Conservation (phyloP, 2,329 filamentous ascomycete species). For the Colletotrichum gloeosporioides region DNA sequence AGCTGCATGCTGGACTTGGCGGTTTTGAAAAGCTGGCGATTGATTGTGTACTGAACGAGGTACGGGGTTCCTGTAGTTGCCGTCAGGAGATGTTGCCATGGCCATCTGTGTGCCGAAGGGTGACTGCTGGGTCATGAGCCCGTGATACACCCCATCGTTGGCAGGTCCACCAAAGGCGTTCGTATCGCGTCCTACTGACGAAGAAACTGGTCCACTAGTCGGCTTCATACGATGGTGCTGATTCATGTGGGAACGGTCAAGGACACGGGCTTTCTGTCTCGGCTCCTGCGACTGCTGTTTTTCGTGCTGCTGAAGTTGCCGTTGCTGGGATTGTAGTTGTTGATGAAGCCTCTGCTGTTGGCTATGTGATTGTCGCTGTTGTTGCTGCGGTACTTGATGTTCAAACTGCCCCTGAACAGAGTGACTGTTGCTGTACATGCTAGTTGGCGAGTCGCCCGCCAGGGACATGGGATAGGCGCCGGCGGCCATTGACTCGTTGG, state of each 20-base stretch:
- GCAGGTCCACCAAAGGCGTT: not conserved
- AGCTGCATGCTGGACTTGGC: not conserved
- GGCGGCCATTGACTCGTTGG: not conserved
- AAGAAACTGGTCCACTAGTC: not conserved
- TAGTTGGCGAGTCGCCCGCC: not conserved
- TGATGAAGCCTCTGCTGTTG: not conserved
- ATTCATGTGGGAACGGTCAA: not conserved
- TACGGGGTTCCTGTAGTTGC: not conserved
- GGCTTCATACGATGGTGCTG: conserved; percentile 18
- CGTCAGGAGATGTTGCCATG: not conserved
- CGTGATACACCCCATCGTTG: not conserved
- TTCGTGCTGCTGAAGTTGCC: conserved; percentile 25
- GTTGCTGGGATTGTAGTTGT: not conserved
- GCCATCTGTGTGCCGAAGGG: not conserved
- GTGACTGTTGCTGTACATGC: not conserved
- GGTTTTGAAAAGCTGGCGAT: not conserved
- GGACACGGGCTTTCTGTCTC: not conserved
- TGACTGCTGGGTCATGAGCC: not conserved
- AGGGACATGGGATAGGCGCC: not conserved
- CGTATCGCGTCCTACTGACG: not conserved
- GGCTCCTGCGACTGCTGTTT: not conserved
- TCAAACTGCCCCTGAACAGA: conserved; percentile 5
- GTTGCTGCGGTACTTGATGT: conserved; percentile 27
- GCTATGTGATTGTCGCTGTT: conserved; percentile 15
- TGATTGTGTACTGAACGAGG: not conserved